phyloP scores from a whole-genome alignment of 2,329 filamentous ascomycete genomes.

The Cladosporium sp. region DNA sequence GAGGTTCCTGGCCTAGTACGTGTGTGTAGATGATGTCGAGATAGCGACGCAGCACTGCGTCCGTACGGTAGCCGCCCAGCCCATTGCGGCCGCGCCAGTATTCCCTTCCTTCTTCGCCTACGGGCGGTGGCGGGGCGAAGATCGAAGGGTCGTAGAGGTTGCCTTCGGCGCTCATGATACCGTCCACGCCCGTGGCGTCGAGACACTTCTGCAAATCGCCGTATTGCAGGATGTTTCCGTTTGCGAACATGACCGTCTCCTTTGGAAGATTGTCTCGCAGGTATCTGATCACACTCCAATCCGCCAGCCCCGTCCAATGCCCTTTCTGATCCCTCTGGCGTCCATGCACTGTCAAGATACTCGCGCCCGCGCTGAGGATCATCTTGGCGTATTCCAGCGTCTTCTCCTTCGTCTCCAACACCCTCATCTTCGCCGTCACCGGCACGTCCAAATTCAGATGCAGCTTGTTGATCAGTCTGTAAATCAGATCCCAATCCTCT shows the following conservation, averaged over 20 bases:
- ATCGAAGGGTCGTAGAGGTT: conserved; percentile 89
- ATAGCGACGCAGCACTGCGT: conserved; percentile 83
- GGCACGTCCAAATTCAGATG: conserved; percentile 75
- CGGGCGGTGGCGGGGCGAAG: conserved; percentile 65
- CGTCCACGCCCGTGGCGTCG: conserved; percentile 81
- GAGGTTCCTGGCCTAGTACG: conserved; percentile 63
- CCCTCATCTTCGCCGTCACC: conserved; percentile 90
- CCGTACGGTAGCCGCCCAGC: conserved; percentile 80
- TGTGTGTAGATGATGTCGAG: conserved; percentile 84
- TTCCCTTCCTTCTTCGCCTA: conserved; percentile 65
- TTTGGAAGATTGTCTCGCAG: conserved; percentile 76
- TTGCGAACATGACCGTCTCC: conserved; percentile 93
- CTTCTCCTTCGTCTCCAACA: conserved; percentile 80
- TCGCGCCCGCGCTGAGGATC: conserved; percentile 82
- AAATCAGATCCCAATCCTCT: conserved; percentile 83
- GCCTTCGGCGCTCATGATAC: conserved; percentile 92
- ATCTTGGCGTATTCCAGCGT: conserved; percentile 87
- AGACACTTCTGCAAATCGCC: conserved; percentile 75
- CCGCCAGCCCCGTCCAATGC: conserved; percentile 86
- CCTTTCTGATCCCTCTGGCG: conserved; percentile 88
- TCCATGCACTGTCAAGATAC: conserved; percentile 90
- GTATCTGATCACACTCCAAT: conserved; percentile 83
- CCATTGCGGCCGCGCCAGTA: conserved; percentile 83
- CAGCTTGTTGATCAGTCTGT: conserved; percentile 75
- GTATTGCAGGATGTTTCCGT: conserved; percentile 84